Evolutionary conservation across 164 flowering plant genomes (phyloP), one percentile per base, ranked within the genome.

Genomic region (Kalanchoe fedtschenkoi): DNA sequence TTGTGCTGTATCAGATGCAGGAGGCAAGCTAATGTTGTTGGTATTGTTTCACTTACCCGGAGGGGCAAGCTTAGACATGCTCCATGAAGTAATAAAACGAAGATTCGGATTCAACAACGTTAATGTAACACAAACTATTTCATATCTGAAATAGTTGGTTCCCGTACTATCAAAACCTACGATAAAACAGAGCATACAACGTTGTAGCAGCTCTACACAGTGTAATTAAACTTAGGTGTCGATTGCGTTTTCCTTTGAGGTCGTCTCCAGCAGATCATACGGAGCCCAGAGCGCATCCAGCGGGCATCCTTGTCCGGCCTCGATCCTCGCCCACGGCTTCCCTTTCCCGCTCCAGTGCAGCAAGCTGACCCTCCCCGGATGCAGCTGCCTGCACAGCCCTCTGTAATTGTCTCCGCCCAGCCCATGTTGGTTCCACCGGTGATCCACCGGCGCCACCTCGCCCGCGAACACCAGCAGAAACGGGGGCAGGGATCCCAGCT

Each of bases 381-480:
- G 74, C 38, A 68, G 32, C 28, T 41, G 10, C 56, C 71, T 30
- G 26, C 74, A 71, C 13, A 32, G 22, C 22, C 71, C 71, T 32
- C 54, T 22, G 15, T 59, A 28, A 46, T 71, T 71, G 39, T 71
- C 74, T 3, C 74, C 74, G 5, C 74, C 68, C 2, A 71, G 60
- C 17, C 77, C 77, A 43, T 74, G 75, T 22, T 74, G 72, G 58
- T 74, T 74, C 77, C 77, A 74, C 38, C 70, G 62, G 19, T 71
- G 77, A 71, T 74, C 72, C 14, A 74, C 67, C 21, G 72, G 65
- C 6, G 55, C 68, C 26, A 71, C 43, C 0, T 68, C 64, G 13
- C 75, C 77, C 14, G 66, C 77, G 29, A 70, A 70, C 24, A 70
- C 74, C 33, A 70, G 61, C 57, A 70, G 41, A 32, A 70, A 70